A percentile compares a stretch with the other conserved stretches of the same genome.
phyloP scores from a whole-genome alignment of 495 filamentous ascomycete species.

The Talaromyces adpressus region DNA sequence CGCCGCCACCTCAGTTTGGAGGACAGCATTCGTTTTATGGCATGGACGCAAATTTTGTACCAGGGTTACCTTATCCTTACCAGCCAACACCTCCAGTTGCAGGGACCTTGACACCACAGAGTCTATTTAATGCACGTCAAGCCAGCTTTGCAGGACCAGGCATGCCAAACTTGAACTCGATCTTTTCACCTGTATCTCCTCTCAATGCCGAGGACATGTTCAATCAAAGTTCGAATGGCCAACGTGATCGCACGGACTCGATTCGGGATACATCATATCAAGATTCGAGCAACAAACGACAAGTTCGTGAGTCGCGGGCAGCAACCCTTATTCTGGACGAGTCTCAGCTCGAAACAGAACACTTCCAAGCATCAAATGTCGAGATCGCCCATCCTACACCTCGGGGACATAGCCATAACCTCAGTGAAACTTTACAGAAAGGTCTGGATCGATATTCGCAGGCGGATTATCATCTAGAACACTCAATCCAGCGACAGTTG shows the following conservation, averaged over 20 bases:
- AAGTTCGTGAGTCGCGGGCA: constrained; percentile 9
- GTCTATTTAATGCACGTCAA: constrained; percentile 35
- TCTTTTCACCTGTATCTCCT: constrained; percentile 40
- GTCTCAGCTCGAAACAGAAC: constrained; percentile 20
- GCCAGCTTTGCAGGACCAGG: constrained; percentile 18
- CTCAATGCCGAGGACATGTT: constrained; percentile 29
- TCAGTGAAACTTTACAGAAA: constrained; percentile 69
- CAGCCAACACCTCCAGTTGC: constrained; percentile 39
- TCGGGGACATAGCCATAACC: constrained; percentile 56
- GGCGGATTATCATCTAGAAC: constrained; percentile 68
- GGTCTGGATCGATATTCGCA: constrained; percentile 70
- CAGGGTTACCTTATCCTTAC: constrained; percentile 34
- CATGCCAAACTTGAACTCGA: constrained; percentile 32
- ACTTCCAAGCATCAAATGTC: constrained; percentile 40
- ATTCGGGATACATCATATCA: neutral
- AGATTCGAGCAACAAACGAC: neutral
- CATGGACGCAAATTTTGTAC: constrained; percentile 31
- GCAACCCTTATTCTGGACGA: constrained; percentile 16
- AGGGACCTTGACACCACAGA: constrained; percentile 37
- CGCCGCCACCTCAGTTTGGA: constrained; percentile 45
- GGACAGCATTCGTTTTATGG: constrained; percentile 37
- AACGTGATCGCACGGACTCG: constrained; percentile 2
- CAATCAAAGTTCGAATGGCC: constrained; percentile 13
- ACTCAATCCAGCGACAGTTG: constrained; percentile 62
- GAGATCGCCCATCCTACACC: constrained; percentile 61